Conservation (phyloP, 352 stramenopile genomes). For the Pythium guiyangense region DNA sequence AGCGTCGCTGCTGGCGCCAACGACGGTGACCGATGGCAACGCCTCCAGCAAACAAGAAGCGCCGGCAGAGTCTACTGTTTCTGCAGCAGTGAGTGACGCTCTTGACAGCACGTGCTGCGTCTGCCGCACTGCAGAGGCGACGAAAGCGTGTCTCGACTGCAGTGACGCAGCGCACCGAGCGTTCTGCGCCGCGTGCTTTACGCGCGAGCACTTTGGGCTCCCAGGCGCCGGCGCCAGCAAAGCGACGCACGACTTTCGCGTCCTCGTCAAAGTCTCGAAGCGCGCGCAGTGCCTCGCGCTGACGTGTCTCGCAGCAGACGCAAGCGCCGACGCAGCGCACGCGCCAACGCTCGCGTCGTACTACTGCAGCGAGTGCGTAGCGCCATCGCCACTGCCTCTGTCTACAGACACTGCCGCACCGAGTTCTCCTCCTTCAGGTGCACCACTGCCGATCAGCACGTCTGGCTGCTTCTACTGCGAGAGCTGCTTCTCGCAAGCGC, state of each 20-base stretch:
- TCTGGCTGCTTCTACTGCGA: conserved; percentile 63
- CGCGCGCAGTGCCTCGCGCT: conserved; percentile 29
- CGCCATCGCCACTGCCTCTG: background rate
- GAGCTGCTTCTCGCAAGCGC: conserved; percentile 37
- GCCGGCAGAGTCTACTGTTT: background rate
- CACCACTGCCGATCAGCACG: background rate
- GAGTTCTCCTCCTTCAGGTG: background rate
- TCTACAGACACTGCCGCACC: background rate
- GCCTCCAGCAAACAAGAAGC: background rate
- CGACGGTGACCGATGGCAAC: background rate
- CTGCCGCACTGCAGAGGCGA: conserved; percentile 25
- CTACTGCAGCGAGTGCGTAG: conserved; percentile 32
- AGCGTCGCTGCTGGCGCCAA: background rate
- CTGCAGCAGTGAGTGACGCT: conserved; percentile 1
- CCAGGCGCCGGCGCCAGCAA: conserved; percentile 10
- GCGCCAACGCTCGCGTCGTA: conserved; percentile 12
- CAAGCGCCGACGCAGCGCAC: conserved; percentile 13
- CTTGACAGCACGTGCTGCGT: conserved; percentile 32
- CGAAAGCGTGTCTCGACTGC: conserved; percentile 62
- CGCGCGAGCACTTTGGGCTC: conserved; percentile 30
- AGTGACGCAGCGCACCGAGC: conserved; percentile 11
- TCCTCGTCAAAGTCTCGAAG: conserved; percentile 19
- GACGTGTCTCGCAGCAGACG: conserved; percentile 10
- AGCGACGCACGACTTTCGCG: conserved; percentile 50
- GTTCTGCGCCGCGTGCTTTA: conserved; percentile 56